These are phyloP conservation scores for Westerdykella ornata DNA, from an alignment of 2,329 filamentous ascomycete genomes.

Conservation along the genomic window DNA sequence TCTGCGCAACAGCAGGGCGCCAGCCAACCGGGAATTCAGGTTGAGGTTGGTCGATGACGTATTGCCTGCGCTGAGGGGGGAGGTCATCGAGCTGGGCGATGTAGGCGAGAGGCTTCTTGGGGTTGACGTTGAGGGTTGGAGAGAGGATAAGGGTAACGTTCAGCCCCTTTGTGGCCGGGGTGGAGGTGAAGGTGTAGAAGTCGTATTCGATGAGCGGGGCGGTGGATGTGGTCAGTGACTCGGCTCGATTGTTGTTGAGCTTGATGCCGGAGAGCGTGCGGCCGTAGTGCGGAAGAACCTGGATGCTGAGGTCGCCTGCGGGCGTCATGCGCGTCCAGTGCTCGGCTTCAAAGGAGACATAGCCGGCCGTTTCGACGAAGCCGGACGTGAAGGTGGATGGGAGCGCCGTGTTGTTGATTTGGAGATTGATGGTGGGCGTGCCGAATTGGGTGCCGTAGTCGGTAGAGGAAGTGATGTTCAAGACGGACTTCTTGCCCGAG, in stretches of 20 bases:
- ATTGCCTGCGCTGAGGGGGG: conserved; percentile 36
- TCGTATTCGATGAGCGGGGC: conserved; percentile 34
- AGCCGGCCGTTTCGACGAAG: conserved; percentile 32
- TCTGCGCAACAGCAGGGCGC: conserved; percentile 45
- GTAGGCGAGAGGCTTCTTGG: conserved; percentile 45
- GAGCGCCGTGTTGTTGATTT: conserved; percentile 31
- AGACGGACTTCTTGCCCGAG: conserved; percentile 22
- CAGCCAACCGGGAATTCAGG: conserved; percentile 44
- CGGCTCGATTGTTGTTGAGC: conserved; percentile 22
- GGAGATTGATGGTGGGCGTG: conserved; percentile 25
- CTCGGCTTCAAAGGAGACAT: conserved; percentile 34
- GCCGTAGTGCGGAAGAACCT: conserved; percentile 30
- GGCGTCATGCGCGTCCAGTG: conserved; percentile 32
- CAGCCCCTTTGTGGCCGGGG: conserved; percentile 24
- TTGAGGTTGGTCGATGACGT: conserved; percentile 39
- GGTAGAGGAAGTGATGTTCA: conserved; percentile 31
- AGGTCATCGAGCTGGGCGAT: conserved; percentile 45
- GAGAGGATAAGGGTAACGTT: conserved; percentile 40
- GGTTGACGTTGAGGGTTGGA: conserved; percentile 47
- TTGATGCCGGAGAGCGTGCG: conserved; percentile 34
- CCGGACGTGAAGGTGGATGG: conserved; percentile 29
- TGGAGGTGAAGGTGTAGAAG: conserved; percentile 33
- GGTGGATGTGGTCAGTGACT: conserved; percentile 21
- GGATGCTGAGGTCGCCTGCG: conserved; percentile 22
- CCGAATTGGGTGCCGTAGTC: conserved; percentile 36